These are phyloP conservation scores for Trichophyton simii DNA, from an alignment of 2,329 filamentous ascomycete species.

Conservation along the genomic window DNA sequence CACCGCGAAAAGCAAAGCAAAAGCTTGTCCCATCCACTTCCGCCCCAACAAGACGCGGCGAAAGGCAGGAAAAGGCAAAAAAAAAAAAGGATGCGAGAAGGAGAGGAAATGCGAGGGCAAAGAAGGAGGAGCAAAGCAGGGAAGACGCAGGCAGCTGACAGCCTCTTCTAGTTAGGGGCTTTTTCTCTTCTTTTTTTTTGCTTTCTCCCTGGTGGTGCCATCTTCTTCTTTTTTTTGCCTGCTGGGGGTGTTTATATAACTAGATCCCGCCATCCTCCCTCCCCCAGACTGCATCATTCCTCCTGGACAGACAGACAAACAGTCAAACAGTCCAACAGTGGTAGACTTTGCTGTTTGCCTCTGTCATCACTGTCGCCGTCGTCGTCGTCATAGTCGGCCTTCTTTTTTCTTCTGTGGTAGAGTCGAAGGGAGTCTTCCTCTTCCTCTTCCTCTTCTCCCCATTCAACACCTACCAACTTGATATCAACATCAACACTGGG, in stretches of 20 bases:
- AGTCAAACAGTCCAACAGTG: too few relatives aligned
- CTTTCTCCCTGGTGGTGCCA: not conserved
- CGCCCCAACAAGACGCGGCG: not conserved
- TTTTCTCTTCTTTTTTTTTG: not conserved
- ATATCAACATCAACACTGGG: not conserved
- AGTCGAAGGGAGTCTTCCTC: not conserved
- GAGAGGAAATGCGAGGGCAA: not conserved
- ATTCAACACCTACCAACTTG: not conserved
- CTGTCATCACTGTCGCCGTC: too few relatives aligned
- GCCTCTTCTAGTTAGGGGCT: not conserved
- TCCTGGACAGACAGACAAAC: too few relatives aligned
- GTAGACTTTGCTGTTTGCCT: too few relatives aligned
- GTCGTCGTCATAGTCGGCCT: too few relatives aligned
- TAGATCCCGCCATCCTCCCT: not conserved
- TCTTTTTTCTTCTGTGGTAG: not conserved
- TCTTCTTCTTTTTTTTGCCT: not conserved
- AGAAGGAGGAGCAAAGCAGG: not conserved
- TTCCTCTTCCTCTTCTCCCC: not conserved
- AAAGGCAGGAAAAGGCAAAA: not conserved
- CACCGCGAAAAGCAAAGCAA: not conserved
- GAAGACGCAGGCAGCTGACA: not conserved
- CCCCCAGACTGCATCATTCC: not conserved
- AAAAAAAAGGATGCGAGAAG: not conserved
- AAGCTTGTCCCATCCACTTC: not conserved
- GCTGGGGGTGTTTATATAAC: not conserved